phyloP scores from a whole-genome alignment of 2,329 filamentous ascomycete genomes.

The Trichophyton equinum region DNA sequence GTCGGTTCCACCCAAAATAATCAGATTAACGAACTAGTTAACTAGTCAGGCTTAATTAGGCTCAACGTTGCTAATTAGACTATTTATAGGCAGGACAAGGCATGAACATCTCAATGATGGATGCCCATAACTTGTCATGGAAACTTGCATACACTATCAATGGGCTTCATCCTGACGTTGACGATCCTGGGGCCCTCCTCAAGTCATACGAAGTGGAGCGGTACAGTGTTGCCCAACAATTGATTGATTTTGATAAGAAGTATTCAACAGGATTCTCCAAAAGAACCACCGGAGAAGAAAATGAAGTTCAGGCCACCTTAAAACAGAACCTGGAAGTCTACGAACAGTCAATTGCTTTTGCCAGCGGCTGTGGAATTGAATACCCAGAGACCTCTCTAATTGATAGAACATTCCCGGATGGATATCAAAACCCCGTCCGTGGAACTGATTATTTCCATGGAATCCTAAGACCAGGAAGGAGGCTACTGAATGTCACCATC shows the following conservation, averaged over 20 bases:
- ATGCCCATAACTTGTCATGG: slow-evolving; percentile 31
- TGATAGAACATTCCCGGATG: slow-evolving; percentile 13
- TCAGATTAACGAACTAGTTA: no score
- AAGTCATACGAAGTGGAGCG: slow-evolving; percentile 29
- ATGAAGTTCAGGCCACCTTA: slow-evolving; percentile 19
- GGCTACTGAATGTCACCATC: slow-evolving; percentile 24
- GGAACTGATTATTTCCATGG: slow-evolving; percentile 27
- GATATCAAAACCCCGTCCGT: slow-evolving; percentile 16
- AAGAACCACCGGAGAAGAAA: slow-evolving; percentile 21
- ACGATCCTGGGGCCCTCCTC: slow-evolving; percentile 15
- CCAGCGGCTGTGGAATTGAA: slow-evolving; percentile 29
- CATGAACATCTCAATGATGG: slow-evolving; percentile 69
- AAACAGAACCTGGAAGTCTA: slow-evolving; percentile 28
- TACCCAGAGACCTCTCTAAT: slow-evolving; percentile 24
- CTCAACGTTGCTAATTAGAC: background rate
- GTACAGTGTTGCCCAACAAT: slow-evolving; percentile 26
- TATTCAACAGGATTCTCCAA: slow-evolving; percentile 32
- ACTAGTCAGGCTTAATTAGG: no score
- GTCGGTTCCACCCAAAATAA: slow-evolving; percentile 11
- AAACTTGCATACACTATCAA: slow-evolving; percentile 28
- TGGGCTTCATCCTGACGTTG: slow-evolving; percentile 22
- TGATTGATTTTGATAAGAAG: slow-evolving; percentile 30
- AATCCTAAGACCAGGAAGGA: slow-evolving; percentile 24
- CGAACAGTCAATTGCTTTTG: slow-evolving; percentile 27
- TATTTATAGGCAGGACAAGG: slow-evolving; percentile 43